Evolutionary conservation across 352 stramenopile species (phyloP).

Genomic region (Phytophthora litchii): DNA sequence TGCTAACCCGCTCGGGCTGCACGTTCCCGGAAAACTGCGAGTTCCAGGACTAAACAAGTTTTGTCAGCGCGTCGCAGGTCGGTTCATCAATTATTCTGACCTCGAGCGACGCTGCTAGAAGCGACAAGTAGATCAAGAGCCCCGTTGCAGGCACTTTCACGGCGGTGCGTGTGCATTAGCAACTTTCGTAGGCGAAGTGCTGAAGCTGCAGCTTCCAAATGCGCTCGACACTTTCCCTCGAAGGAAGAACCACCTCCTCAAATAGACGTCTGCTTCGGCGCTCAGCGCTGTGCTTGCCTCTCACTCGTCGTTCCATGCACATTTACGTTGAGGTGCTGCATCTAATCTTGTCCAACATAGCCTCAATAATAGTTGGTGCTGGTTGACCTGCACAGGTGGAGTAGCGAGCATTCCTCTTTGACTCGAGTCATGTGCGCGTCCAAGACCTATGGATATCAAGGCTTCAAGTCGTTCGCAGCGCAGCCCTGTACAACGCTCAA

Average conservation of each 20-base stretch:
- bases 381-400: neutral
- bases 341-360: slow-evolving; percentile 10
- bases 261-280: slow-evolving; percentile 39
- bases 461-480: slow-evolving; percentile 72
- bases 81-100: slow-evolving; percentile 4
- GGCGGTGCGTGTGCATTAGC: slow-evolving; percentile 23
- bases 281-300: slow-evolving; percentile 12
- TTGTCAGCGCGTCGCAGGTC: slow-evolving; percentile 7
- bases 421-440: slow-evolving; percentile 43
- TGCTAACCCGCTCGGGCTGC: slow-evolving; percentile 98
- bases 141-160: slow-evolving; percentile 28
- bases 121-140: slow-evolving; percentile 29
- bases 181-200: slow-evolving; percentile 37
- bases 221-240: slow-evolving; percentile 33
- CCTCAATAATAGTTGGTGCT: slow-evolving; percentile 26
- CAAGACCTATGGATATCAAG: slow-evolving; percentile 75
- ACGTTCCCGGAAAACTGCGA: slow-evolving; percentile 93
- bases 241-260: slow-evolving; percentile 40
- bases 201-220: slow-evolving; percentile 6
- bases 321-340: slow-evolving; percentile 14
- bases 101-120: slow-evolving; percentile 13
- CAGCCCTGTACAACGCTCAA: slow-evolving; percentile 81
- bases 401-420: slow-evolving; percentile 8
- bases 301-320: slow-evolving; percentile 1
- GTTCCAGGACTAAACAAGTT: slow-evolving; percentile 79